A percentile compares a stretch with the other conserved stretches of the same genome.
Evolutionary conservation across 352 stramenopile species (phyloP).

Genomic region (Pythium rishiriense): DNA sequence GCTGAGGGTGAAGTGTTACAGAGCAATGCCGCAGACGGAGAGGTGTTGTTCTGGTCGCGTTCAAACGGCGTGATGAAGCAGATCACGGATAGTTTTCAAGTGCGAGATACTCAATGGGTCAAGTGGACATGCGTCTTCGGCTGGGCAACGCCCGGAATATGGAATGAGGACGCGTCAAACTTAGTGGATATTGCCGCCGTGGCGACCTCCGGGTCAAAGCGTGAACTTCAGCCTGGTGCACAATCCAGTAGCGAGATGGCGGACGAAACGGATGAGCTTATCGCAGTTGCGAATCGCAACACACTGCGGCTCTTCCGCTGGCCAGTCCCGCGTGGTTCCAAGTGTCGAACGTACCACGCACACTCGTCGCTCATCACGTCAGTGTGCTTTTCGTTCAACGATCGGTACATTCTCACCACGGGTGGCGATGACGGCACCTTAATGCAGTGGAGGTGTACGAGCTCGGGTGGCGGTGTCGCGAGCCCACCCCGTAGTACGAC

Average conservation of each 20-base stretch:
- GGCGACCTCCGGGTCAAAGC: conserved; percentile 31
- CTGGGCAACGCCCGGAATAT: conserved; percentile 65
- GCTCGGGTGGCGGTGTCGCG: background rate
- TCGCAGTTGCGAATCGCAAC: conserved; percentile 47
- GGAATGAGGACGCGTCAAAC: conserved; percentile 50
- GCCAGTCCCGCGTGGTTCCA: conserved; percentile 42
- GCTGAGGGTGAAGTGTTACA: conserved; percentile 74
- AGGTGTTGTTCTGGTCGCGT: conserved; percentile 61
- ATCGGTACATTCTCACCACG: conserved; percentile 49
- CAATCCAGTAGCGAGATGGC: background rate
- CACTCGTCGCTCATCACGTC: conserved; percentile 50
- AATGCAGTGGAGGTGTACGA: conserved; percentile 51
- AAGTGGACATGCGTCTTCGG: conserved; percentile 75
- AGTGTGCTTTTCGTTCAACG: conserved; percentile 51
- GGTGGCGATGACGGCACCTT: conserved; percentile 61
- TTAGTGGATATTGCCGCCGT: conserved; percentile 54
- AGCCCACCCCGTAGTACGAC: background rate
- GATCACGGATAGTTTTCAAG: conserved; percentile 59
- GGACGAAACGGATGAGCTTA: conserved; percentile 35
- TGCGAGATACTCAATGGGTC: conserved; percentile 58
- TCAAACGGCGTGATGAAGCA: conserved; percentile 45
- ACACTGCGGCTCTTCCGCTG: conserved; percentile 57
- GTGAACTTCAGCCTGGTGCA: background rate
- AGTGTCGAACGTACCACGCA: conserved; percentile 42
- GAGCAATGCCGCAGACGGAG: conserved; percentile 72